These are phyloP conservation scores for Apiosordaria backusii DNA, from an alignment of 495 filamentous ascomycete species.

Conservation along the genomic window DNA sequence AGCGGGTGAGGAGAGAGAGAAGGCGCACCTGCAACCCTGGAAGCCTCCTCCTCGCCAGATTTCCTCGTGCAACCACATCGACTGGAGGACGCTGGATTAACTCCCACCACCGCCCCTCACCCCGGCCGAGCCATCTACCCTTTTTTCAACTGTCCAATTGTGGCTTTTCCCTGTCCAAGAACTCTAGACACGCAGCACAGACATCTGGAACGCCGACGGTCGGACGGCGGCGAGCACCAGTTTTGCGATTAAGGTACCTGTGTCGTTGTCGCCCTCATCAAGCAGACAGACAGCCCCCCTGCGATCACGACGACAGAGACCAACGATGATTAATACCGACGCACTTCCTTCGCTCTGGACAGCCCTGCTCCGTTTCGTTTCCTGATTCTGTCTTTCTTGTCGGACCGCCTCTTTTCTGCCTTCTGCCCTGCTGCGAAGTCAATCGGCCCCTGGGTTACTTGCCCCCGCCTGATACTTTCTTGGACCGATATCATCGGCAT, in stretches of 20 bases:
- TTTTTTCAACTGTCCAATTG: constrained; percentile 25
- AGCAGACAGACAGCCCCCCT: constrained; percentile 5
- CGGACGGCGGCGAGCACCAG: constrained; percentile 6
- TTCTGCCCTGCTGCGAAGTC: constrained; percentile 10
- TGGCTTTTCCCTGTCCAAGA: constrained; percentile 12
- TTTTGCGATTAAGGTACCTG: constrained; percentile 13
- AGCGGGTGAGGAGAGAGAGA: background rate
- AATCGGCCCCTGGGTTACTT: constrained; percentile 7
- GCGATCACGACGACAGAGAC: constrained; percentile 12
- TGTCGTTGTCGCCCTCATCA: background rate
- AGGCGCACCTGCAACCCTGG: constrained; percentile 7
- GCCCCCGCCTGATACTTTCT: constrained; percentile 7
- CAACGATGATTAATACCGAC: constrained; percentile 48
- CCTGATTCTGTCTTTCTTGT: constrained; percentile 36
- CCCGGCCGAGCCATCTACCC: constrained; percentile 11
- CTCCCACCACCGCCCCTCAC: constrained; percentile 19
- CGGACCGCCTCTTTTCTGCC: constrained; percentile 7
- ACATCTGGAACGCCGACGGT: constrained; percentile 17
- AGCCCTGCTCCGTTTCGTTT: constrained; percentile 48
- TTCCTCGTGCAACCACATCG: constrained; percentile 29
- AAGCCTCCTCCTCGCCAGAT: constrained; percentile 19
- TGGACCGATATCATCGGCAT: constrained; percentile 1
- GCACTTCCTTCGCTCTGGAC: constrained; percentile 44
- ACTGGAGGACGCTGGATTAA: constrained; percentile 11
- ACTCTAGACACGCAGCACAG: constrained; percentile 12